Base-by-base conservation (phyloP, 805 yeast genomes). In the Cyberlindnera americana region DNA sequence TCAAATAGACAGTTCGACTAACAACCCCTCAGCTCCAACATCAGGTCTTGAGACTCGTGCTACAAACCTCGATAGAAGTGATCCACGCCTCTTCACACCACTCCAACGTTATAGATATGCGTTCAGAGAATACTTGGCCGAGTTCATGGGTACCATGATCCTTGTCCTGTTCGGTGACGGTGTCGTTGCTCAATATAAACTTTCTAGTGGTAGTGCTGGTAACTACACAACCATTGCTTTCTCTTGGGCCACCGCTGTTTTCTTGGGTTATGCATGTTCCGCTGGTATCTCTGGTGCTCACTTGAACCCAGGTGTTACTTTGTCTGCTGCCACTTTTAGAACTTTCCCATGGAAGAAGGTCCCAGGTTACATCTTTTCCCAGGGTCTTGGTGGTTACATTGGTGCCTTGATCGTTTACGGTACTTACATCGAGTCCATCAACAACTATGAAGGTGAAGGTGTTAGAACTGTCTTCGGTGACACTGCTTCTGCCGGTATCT, bases 281-380 rank as follows among this genome's bases (percentile, higher is more conserved):
- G 78, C 78, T 43, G 81, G 81, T 48, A 62, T 74, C 38, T 73
- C 78, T 27, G 80, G 78, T 52, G 81, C 75, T n/a, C 81, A 75
- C 55, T 53, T 75, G 43, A 75, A 75, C 55, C 78, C 80, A 4
- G 73, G 76, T 41, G 67, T 74, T 25, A 73, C 80, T 1, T 35
- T 75, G 8, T 55, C 69, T 9, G 63, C 69, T 50, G 73, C 72
- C 44, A 52, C 70, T 11, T 75, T 61, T 50, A 66, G 81, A 57
- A 72, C 71, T 7, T 75, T 75, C 50, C 79, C 79, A 19, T 62
- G 72, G 62, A 60, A 59, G 38, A 73, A 74, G 45, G 65, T 71
- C 17, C 72, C 60, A 35, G 60, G 62, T 25, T 75, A 73, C 53
- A 50, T 73, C 25, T 43, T 66, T 19, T 72, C 73, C 16, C 81